Evolutionary conservation across 257 asterid species (phyloP).

Genomic region (Agastache rugosa): DNA sequence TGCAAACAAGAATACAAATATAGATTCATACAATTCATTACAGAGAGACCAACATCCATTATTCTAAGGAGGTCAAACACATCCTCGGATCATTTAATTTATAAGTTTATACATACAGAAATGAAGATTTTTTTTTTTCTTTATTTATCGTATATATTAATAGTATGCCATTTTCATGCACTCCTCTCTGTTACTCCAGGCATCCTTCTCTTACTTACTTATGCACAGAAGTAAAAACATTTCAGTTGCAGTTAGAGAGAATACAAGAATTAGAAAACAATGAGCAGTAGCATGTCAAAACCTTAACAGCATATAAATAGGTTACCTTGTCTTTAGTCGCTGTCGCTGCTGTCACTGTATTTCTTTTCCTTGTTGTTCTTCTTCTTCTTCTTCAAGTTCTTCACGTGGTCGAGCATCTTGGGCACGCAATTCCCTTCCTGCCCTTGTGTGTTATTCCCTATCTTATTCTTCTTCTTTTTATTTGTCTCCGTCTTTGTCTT

Average conservation of each 20-base stretch:
- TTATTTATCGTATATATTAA: constrained; percentile 13
- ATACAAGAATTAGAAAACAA: neutral
- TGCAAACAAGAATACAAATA: neutral
- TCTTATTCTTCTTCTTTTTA: neutral
- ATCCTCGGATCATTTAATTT: too few species aligned
- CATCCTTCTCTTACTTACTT: constrained; percentile 33
- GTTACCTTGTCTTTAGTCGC: constrained; percentile 29
- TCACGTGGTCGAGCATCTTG: constrained; percentile 17
- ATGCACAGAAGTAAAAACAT: constrained; percentile 30
- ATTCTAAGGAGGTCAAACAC: neutral
- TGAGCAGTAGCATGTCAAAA: neutral
- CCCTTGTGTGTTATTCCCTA: constrained; percentile 19
- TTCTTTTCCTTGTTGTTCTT: neutral
- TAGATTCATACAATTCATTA: neutral
- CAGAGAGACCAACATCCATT: constrained; percentile 8
- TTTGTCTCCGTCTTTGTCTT: neutral
- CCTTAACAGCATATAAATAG: neutral
- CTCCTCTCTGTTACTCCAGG: neutral
- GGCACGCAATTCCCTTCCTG: constrained; percentile 34
- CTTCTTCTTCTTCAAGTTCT: constrained; percentile 5
- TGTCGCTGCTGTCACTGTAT: constrained; percentile 23
- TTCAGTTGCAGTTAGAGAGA: neutral
- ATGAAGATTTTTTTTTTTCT: neutral
- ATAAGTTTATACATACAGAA: neutral
- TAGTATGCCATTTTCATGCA: neutral